Conservation (phyloP, 768 basidiomycete genomes). For the Rossbeevera mucosa region DNA sequence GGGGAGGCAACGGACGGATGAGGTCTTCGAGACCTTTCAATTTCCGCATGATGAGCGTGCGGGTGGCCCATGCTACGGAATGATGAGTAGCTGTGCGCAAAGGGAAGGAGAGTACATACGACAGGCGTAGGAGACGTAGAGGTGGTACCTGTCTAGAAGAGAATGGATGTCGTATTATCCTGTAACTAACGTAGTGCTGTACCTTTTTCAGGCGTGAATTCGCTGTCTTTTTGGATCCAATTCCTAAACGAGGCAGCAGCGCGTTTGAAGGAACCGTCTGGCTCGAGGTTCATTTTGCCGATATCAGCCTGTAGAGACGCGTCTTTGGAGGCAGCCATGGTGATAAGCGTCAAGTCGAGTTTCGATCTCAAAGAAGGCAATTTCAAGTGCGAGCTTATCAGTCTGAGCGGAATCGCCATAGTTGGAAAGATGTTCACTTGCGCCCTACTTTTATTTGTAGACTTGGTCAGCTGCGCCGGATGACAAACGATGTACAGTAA, state of each 20-base stretch:
- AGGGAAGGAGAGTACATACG: constrained; percentile 43
- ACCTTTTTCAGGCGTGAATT: constrained; percentile 77
- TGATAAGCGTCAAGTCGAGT: neutral
- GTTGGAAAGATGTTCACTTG: constrained; percentile 8
- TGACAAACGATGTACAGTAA: constrained; percentile 16
- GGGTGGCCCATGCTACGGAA: constrained; percentile 83
- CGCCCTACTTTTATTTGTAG: neutral
- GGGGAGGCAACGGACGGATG: constrained; percentile 50
- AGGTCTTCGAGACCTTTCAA: constrained; percentile 88
- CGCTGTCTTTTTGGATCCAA: constrained; percentile 48
- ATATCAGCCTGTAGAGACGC: constrained; percentile 46
- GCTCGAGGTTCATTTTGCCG: constrained; percentile 45
- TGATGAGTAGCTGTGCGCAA: neutral
- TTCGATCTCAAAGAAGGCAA: neutral
- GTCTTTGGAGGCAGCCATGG: constrained; percentile 33
- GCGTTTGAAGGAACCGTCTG: constrained; percentile 68
- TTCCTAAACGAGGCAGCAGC: constrained; percentile 51
- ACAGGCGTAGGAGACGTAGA: constrained; percentile 85
- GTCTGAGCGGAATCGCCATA: constrained; percentile 13
- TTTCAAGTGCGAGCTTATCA: constrained; percentile 4
- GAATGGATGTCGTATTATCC: neutral
- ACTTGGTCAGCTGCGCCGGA: constrained; percentile 7
- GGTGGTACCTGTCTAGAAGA: constrained; percentile 75
- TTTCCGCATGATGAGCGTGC: constrained; percentile 82
- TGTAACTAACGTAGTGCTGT: constrained; percentile 16